phyloP scores from a whole-genome alignment of 345 rosid species.

The Kernera saxatilis region DNA sequence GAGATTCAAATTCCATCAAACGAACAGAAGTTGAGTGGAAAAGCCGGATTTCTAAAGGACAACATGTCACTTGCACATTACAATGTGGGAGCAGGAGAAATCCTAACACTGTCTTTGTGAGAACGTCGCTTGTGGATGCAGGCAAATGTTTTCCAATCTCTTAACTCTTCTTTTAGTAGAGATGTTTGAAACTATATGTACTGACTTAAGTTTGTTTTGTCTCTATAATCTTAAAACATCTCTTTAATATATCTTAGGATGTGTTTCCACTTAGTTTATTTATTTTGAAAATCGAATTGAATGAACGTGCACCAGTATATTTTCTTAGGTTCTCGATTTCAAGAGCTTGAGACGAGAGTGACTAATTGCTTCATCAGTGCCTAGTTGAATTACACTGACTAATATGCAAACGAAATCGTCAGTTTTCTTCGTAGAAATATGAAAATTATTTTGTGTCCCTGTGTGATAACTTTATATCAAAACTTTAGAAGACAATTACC shows the following conservation, averaged over 20 bases:
- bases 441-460: not conserved
- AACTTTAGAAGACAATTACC: conserved; percentile 33
- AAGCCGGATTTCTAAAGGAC: conserved; percentile 82
- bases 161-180: not conserved
- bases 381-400: too few species aligned
- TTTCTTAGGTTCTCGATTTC: too few species aligned
- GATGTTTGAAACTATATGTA: conserved; percentile 19
- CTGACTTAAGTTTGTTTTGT: too few species aligned
- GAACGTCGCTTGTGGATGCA: conserved; percentile 38
- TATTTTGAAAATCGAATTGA: too few species aligned
- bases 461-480: not conserved
- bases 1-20: conserved; percentile 74
- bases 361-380: too few species aligned
- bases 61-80: conserved; percentile 76
- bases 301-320: too few species aligned
- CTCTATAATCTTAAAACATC: too few species aligned
- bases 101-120: conserved; percentile 53
- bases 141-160: conserved; percentile 11
- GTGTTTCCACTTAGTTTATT: too few species aligned
- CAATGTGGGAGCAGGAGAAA: conserved; percentile 60
- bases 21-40: conserved; percentile 83
- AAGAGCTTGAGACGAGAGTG: too few species aligned
- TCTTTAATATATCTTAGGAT: too few species aligned
- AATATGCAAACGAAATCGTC: too few species aligned
- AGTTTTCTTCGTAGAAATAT: too few species aligned